Conservation (phyloP, 768 basidiomycete species). For the Lentinus tigrinus region DNA sequence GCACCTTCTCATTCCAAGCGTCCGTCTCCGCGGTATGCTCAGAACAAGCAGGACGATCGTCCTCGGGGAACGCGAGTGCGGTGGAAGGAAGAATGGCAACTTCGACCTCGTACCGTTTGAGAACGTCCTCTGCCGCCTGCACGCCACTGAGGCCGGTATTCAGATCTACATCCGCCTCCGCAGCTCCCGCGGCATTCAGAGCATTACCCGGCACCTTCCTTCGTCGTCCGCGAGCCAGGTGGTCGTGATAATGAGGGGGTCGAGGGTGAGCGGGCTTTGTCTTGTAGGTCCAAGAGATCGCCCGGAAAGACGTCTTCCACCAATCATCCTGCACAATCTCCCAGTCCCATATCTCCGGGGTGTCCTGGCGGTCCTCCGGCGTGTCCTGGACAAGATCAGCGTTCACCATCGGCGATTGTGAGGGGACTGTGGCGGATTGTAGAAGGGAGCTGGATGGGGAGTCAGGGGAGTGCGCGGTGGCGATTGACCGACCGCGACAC, state of each 20-base stretch:
- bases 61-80: not conserved
- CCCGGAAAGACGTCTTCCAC: slow-evolving; percentile 20
- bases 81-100: slow-evolving; percentile 20
- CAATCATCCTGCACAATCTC: slow-evolving; percentile 16
- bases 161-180: slow-evolving; percentile 19
- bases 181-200: not conserved
- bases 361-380: not conserved
- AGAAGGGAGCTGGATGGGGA: not conserved
- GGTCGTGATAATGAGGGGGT: slow-evolving; percentile 24
- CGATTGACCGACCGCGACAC: slow-evolving; percentile 6
- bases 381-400: not conserved
- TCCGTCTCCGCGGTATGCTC: slow-evolving; percentile 30
- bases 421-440: not conserved
- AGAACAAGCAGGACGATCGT: not conserved
- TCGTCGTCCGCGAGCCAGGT: slow-evolving; percentile 14
- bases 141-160: slow-evolving; percentile 23
- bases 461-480: slow-evolving; percentile 11
- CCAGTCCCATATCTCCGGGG: slow-evolving; percentile 11
- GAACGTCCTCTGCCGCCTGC: slow-evolving; percentile 20
- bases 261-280: slow-evolving; percentile 14
- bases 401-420: not conserved
- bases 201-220: slow-evolving; percentile 1
- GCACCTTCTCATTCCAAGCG: slow-evolving; percentile 43
- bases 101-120: slow-evolving; percentile 25
- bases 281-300: slow-evolving; percentile 20